phyloP scores from a whole-genome alignment of 2,329 filamentous ascomycete genomes.

The Colletotrichum caudatum region DNA sequence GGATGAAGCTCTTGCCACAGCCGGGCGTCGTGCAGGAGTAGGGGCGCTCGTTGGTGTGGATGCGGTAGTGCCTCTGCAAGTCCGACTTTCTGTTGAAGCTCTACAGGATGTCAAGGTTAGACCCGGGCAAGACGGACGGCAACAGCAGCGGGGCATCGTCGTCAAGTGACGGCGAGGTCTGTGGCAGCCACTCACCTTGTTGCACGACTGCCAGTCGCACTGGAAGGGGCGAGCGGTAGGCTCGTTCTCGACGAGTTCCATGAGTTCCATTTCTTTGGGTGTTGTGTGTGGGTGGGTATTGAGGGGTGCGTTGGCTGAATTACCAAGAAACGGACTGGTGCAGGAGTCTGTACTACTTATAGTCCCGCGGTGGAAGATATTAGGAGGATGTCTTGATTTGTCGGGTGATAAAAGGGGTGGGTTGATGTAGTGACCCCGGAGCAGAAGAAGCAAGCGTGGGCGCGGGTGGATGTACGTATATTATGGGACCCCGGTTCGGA shows the following conservation, averaged over 20 bases:
- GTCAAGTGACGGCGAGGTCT: constrained; percentile 2
- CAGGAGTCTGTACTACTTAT: constrained; percentile 39
- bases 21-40: constrained; percentile 71
- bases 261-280: constrained; percentile 67
- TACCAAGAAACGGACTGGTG: constrained; percentile 49
- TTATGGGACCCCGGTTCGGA: constrained; percentile 36
- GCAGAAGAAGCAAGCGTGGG: constrained; percentile 33
- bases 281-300: constrained; percentile 41
- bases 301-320: constrained; percentile 41
- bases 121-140: constrained; percentile 6
- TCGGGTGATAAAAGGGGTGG: constrained; percentile 33
- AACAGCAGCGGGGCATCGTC: background rate
- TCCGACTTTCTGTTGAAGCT: constrained; percentile 81
- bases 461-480: constrained; percentile 31
- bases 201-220: constrained; percentile 73
- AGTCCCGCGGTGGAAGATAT: constrained; percentile 25
- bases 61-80: constrained; percentile 76
- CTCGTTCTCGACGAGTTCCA: constrained; percentile 75
- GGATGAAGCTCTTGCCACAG: constrained; percentile 79
- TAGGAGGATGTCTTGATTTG: constrained; percentile 35
- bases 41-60: constrained; percentile 78
- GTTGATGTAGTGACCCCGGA: constrained; percentile 10
- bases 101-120: constrained; percentile 54
- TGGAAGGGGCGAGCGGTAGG: constrained; percentile 71
- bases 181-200: constrained; percentile 64